These are phyloP conservation scores for Hericium rajendrae DNA, from an alignment of 768 basidiomycete genomes.

Conservation along the genomic window DNA sequence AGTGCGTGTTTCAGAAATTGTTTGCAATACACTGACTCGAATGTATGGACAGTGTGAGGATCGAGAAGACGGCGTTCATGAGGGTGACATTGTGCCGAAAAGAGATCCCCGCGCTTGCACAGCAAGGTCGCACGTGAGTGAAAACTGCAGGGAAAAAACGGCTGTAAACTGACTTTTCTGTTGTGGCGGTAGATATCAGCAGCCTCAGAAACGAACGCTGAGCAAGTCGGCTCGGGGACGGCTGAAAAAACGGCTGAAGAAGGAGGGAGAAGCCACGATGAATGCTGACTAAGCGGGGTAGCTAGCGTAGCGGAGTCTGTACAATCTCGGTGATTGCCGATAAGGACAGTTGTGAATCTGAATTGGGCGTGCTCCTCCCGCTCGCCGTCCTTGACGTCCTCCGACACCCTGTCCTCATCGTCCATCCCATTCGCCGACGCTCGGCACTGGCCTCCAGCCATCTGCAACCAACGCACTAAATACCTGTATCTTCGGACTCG, in stretches of 20 bases:
- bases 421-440: not conserved
- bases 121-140: conserved; percentile 43
- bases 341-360: not conserved
- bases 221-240: conserved; percentile 50
- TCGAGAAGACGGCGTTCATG: conserved; percentile 53
- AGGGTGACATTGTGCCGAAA: conserved; percentile 50
- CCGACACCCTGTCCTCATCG: not conserved
- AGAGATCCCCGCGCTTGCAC: conserved; percentile 25
- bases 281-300: not conserved
- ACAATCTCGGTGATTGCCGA: not conserved
- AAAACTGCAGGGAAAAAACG: not conserved
- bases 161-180: not conserved
- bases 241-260: conserved; percentile 35
- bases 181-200: conserved; percentile 39
- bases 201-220: conserved; percentile 40
- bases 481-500: too few relatives aligned
- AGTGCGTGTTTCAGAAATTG: conserved; percentile 31
- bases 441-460: not conserved
- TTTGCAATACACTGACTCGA: not conserved
- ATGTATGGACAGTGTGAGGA: conserved; percentile 1
- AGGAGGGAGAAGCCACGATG: conserved; percentile 9
- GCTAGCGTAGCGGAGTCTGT: not conserved
- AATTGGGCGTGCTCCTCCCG: not conserved
- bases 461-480: too few relatives aligned
- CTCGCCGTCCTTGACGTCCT: not conserved